phyloP scores from a whole-genome alignment of 1,284 basidiomycete genomes.

The Pisolithus thermaeus region DNA sequence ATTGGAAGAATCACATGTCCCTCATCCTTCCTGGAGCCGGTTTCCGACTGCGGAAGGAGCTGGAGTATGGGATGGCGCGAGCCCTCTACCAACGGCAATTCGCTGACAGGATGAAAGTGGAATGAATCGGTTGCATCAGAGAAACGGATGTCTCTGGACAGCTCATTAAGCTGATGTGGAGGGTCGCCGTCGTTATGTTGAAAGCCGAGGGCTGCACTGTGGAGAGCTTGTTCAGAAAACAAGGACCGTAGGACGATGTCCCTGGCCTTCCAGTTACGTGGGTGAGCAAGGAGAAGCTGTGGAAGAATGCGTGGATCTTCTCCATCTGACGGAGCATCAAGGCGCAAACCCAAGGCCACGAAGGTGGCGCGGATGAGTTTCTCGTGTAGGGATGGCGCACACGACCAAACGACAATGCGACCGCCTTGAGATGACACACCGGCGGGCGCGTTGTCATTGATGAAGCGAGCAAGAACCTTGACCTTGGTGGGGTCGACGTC shows the following conservation, averaged over 20 bases:
- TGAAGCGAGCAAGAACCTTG: conserved; percentile 16
- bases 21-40: conserved; percentile 29
- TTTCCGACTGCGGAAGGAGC: conserved; percentile 8
- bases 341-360: conserved; percentile 21
- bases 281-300: conserved; percentile 24
- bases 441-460: conserved; percentile 13
- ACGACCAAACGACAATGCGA: conserved; percentile 25
- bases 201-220: conserved; percentile 39
- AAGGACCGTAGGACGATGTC: conserved; percentile 14
- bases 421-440: conserved; percentile 23
- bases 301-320: conserved; percentile 14
- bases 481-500: conserved; percentile 10
- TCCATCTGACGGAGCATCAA: background rate
- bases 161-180: background rate
- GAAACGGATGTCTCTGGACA: conserved; percentile 22
- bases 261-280: conserved; percentile 16
- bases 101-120: conserved; percentile 42
- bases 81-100: conserved; percentile 23
- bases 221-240: conserved; percentile 18
- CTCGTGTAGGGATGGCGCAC: conserved; percentile 20
- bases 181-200: conserved; percentile 27
- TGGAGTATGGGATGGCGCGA: conserved; percentile 21
- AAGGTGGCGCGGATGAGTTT: conserved; percentile 17
- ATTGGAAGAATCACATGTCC: conserved; percentile 49
- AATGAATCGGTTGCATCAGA: conserved; percentile 60